Conservation (phyloP, 2,329 filamentous ascomycete species). For the Ophiocordyceps camponoti-rufipedis region DNA sequence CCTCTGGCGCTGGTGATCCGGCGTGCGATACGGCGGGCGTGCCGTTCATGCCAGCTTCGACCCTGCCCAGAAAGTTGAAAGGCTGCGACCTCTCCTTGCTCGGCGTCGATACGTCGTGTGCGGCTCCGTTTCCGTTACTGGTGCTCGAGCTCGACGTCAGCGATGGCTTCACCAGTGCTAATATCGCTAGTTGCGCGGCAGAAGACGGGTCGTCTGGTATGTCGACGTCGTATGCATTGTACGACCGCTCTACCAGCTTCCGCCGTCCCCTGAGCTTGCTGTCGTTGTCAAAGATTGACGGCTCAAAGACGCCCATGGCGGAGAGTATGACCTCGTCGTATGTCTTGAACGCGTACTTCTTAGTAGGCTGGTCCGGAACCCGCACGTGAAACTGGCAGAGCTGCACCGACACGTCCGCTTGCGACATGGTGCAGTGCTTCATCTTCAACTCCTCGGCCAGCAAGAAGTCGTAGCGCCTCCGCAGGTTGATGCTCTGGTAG, state of each 20-base stretch:
- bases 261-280: conserved; percentile 64
- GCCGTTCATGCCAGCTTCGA: conserved; percentile 46
- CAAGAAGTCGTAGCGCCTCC: conserved; percentile 76
- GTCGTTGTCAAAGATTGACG: conserved; percentile 67
- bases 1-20: conserved; percentile 73
- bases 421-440: conserved; percentile 80
- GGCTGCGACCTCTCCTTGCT: conserved; percentile 46
- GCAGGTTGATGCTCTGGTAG: conserved; percentile 85
- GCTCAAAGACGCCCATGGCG: conserved; percentile 82
- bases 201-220: conserved; percentile 77
- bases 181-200: conserved; percentile 55
- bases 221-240: conserved; percentile 83
- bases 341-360: conserved; percentile 89
- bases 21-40: conserved; percentile 77
- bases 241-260: conserved; percentile 69
- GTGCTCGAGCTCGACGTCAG: conserved; percentile 27
- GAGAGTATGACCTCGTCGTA: conserved; percentile 95
- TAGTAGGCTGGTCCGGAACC: conserved; percentile 70
- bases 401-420: conserved; percentile 77
- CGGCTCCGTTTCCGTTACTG: conserved; percentile 15
- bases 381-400: conserved; percentile 81
- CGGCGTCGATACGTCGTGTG: conserved; percentile 36
- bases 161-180: conserved; percentile 41
- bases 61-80: conserved; percentile 47
- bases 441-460: conserved; percentile 91